Conservation (phyloP, 805 yeast genomes). For the Kregervanrija delftensis region DNA sequence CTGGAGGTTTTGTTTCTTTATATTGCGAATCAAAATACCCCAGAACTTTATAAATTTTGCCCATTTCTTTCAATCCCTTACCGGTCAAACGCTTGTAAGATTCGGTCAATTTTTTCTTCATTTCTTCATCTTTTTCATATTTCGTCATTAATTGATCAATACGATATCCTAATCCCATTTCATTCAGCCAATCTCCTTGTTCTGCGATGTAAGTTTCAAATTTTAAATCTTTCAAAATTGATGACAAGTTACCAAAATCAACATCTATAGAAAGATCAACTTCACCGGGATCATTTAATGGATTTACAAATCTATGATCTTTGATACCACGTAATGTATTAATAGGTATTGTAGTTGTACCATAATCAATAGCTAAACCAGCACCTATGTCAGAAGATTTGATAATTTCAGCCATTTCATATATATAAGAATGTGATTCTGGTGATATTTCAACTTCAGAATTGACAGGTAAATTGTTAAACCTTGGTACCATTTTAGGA, state of each 20-base stretch:
- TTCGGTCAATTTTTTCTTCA: constrained; percentile 43
- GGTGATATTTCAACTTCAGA: constrained; percentile 69
- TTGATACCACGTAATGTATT: constrained; percentile 68
- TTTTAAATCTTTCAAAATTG: constrained; percentile 24
- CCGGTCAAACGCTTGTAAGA: constrained; percentile 61
- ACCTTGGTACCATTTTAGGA: constrained; percentile 46
- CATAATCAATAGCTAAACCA: constrained; percentile 73
- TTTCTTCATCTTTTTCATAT: constrained; percentile 34
- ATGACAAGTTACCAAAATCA: constrained; percentile 57
- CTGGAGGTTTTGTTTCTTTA: constrained; percentile 45
- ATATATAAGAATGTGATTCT: constrained; percentile 55
- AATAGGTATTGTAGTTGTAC: constrained; percentile 59
- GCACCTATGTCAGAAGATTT: constrained; percentile 43
- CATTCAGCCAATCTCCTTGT: constrained; percentile 76
- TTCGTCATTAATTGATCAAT: constrained; percentile 45
- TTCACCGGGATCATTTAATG: constrained; percentile 68
- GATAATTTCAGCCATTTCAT: constrained; percentile 39
- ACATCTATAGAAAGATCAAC: constrained; percentile 83
- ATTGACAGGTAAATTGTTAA: constrained; percentile 43
- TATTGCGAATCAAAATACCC: constrained; percentile 34
- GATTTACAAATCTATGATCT: constrained; percentile 66
- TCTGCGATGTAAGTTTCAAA: constrained; percentile 28
- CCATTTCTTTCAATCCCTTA: constrained; percentile 61
- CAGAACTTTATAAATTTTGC: constrained; percentile 66
- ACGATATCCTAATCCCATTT: constrained; percentile 68